These are phyloP conservation scores for Dentipellis sp. DNA, from an alignment of 768 basidiomycete species.

Conservation along the genomic window DNA sequence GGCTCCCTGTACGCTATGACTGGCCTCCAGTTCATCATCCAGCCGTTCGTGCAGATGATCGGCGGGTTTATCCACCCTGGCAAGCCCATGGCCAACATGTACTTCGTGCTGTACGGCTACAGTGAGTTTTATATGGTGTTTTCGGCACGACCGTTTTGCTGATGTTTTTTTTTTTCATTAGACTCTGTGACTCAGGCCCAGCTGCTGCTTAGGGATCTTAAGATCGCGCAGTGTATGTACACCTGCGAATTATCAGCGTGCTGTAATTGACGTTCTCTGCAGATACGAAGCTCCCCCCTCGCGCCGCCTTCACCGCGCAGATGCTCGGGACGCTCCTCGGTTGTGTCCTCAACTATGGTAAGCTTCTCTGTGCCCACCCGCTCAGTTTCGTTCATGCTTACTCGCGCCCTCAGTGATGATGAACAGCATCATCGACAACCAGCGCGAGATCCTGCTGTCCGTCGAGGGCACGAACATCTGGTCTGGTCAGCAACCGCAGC, in stretches of 20 bases:
- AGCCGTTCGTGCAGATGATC: conserved; percentile 42
- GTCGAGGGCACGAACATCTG: conserved; percentile 49
- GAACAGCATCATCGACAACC: conserved; percentile 46
- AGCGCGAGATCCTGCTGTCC: conserved; percentile 40
- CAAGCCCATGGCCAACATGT: conserved; percentile 26
- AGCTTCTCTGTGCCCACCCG: not conserved
- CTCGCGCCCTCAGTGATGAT: conserved; percentile 31
- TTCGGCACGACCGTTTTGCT: not conserved
- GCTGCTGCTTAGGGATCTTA: conserved; percentile 36
- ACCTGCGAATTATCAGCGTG: not conserved
- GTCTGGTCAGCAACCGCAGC: conserved; percentile 38
- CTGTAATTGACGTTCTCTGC: not conserved
- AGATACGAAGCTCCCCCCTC: conserved; percentile 39
- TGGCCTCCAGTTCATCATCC: conserved; percentile 35
- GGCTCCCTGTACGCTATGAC: conserved; percentile 37
- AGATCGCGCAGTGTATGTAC: conserved; percentile 33
- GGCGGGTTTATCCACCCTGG: conserved; percentile 25
- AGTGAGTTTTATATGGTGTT: conserved; percentile 18
- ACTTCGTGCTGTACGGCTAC: conserved; percentile 39
- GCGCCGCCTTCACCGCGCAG: conserved; percentile 41
- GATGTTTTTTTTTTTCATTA: conserved; percentile 7
- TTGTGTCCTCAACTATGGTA: conserved; percentile 25
- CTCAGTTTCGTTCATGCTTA: not conserved
- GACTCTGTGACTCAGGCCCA: conserved; percentile 35
- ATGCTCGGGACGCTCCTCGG: conserved; percentile 40